Conservation (phyloP, 306 rosid genomes). For the Glycine tomentella region DNA sequence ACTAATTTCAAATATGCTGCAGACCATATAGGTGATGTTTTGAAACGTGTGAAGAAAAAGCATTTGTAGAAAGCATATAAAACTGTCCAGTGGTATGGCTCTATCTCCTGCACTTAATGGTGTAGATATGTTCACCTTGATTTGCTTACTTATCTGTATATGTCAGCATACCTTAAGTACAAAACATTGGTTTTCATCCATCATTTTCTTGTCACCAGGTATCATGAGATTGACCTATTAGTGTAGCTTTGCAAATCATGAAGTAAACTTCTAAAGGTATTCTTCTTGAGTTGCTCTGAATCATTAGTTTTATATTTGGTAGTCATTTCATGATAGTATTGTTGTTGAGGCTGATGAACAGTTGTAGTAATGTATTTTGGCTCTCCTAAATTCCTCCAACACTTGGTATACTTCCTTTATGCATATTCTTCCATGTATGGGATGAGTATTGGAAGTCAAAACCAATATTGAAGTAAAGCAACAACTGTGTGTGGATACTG, state of each 20-base stretch:
- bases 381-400: too few species aligned
- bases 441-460: too few species aligned
- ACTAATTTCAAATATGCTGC: slow-evolving; percentile 92
- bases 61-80: slow-evolving; percentile 89
- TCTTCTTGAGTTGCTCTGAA: slow-evolving; percentile 1
- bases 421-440: too few species aligned
- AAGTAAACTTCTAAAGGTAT: slow-evolving; percentile 88
- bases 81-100: slow-evolving; percentile 72
- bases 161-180: background rate
- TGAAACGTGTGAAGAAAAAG: slow-evolving; percentile 89
- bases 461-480: too few species aligned
- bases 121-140: slow-evolving; percentile 9
- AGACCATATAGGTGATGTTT: slow-evolving; percentile 94
- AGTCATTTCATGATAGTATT: background rate
- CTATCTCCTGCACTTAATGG: too few species aligned
- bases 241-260: slow-evolving; percentile 82
- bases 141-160: too few species aligned
- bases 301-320: background rate
- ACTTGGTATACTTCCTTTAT: too few species aligned
- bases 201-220: too few species aligned
- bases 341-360: slow-evolving; percentile 7
- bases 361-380: too few species aligned
- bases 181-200: slow-evolving; percentile 7
- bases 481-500: too few species aligned
- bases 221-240: slow-evolving; percentile 80